Evolutionary conservation across 768 basidiomycete genomes (phyloP).

Genomic region (Scleroderma bovista): DNA sequence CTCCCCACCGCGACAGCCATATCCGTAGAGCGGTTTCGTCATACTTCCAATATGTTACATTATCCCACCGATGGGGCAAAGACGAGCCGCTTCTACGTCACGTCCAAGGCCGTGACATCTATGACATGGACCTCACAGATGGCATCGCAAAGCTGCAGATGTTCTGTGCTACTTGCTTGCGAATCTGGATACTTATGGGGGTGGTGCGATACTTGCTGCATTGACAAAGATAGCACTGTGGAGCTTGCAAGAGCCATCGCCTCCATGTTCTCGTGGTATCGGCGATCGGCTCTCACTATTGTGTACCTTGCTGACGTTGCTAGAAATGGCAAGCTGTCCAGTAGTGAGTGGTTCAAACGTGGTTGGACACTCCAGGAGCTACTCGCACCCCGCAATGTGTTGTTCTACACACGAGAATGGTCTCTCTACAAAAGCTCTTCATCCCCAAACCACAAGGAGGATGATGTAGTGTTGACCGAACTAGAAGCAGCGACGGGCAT

Average conservation of each 20-base stretch:
- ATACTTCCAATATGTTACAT: neutral
- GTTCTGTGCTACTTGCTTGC: neutral
- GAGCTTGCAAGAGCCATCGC: constrained; percentile 1
- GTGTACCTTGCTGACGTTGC: constrained; percentile 1
- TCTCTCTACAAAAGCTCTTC: neutral
- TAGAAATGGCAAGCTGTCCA: neutral
- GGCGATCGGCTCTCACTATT: neutral
- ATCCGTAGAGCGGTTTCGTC: neutral
- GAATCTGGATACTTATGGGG: neutral
- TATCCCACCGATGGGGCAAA: constrained; percentile 4
- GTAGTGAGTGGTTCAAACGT: constrained; percentile 1
- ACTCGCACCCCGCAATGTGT: neutral
- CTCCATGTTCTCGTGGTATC: constrained; percentile 4
- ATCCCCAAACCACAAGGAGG: neutral
- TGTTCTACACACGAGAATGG: constrained; percentile 2
- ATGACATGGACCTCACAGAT: neutral
- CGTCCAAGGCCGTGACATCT: neutral
- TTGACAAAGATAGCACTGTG: constrained; percentile 1
- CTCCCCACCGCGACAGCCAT: neutral
- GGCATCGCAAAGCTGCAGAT: constrained; percentile 1
- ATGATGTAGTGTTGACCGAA: neutral
- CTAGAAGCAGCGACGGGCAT: neutral
- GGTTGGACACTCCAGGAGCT: constrained; percentile 7
- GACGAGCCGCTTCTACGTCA: neutral
- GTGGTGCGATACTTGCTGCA: constrained; percentile 6